Base-by-base conservation (phyloP, 1,284 basidiomycete species). In the Blastosporella zonata region DNA sequence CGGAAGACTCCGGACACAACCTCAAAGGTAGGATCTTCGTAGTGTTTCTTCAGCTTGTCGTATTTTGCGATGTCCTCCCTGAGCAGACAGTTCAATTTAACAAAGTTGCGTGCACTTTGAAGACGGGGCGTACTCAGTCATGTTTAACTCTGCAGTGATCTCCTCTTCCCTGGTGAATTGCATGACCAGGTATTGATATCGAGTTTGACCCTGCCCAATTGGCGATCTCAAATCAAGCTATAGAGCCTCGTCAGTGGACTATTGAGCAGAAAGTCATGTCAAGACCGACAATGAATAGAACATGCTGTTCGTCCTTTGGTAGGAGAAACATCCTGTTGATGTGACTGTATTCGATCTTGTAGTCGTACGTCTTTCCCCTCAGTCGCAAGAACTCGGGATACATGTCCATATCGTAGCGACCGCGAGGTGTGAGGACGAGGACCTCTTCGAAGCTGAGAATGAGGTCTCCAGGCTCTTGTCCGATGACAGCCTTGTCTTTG, bases 341-440 rank as follows among this genome's bases (percentile, higher is more conserved):
- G 55, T 89, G 92, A 35, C 81, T 80, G 70, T 96, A 98, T 22
- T 93, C 79, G 50, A 99, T 92, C 71, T 97, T 97, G 79, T 99
- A 99, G 70, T 99, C 97, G 71, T 99, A 99, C 2, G 93, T 97
- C 73, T 98, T 98, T 53, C 97, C 97, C 34, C 95, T 87, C 25
- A 99, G 73, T 35, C 97, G 87, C 61, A 99, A 69, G 70, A 96
- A 98, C 40, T 93, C 90, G 34, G 86, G 84, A 77, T 93, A 98
- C 86, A 99, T 95, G 70, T 99, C 97, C 67, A 99, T 87, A 60
- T 98, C 95, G 69, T 96, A 98, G 51, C 94, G 87, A 49, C 96
- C 96, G 76, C 94, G 82, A 18, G 97, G 97, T 0, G 97, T 99
- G 46, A 96, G 79, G 4, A 99, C 91, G n/a, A 97, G 82, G 13